Evolutionary conservation across 177 flowering plant genomes (phyloP).

Genomic region (Vitis hybrid): DNA sequence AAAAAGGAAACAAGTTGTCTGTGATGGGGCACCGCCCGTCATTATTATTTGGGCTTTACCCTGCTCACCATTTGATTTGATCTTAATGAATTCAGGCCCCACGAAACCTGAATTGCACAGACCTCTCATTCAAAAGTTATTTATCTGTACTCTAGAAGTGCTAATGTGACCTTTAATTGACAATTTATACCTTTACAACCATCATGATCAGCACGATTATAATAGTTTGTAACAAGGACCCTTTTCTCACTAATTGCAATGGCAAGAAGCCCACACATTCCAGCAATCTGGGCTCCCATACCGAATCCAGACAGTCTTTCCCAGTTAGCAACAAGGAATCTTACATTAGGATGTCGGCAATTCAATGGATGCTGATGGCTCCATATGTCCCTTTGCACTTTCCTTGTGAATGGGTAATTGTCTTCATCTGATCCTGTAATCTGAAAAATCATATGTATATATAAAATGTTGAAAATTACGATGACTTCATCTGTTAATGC

Average conservation of each 20-base stretch:
- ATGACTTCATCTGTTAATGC: no score
- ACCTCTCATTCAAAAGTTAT: no score
- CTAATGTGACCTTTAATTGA: no score
- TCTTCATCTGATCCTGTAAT: conserved; percentile 82
- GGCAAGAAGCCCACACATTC: conserved; percentile 88
- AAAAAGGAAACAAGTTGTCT: no score
- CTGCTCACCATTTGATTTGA: no score
- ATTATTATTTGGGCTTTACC: no score
- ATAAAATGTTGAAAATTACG: not conserved
- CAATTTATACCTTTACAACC: conserved; percentile 70
- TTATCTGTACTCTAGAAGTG: no score
- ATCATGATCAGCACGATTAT: conserved; percentile 92
- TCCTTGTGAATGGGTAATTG: conserved; percentile 79
- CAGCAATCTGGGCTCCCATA: conserved; percentile 90
- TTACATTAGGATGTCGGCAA: conserved; percentile 63
- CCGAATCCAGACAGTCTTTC: conserved; percentile 86
- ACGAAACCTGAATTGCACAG: no score
- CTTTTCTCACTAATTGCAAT: conserved; percentile 83
- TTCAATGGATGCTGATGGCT: conserved; percentile 83
- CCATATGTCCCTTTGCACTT: conserved; percentile 85
- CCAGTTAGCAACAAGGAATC: conserved; percentile 93
- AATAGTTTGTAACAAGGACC: conserved; percentile 79
- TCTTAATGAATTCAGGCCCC: no score
- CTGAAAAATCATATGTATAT: conserved; percentile 34
- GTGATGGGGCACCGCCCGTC: no score